Evolutionary conservation across 805 yeast species (phyloP).

Genomic region (Kregervanrija fluxuum): DNA sequence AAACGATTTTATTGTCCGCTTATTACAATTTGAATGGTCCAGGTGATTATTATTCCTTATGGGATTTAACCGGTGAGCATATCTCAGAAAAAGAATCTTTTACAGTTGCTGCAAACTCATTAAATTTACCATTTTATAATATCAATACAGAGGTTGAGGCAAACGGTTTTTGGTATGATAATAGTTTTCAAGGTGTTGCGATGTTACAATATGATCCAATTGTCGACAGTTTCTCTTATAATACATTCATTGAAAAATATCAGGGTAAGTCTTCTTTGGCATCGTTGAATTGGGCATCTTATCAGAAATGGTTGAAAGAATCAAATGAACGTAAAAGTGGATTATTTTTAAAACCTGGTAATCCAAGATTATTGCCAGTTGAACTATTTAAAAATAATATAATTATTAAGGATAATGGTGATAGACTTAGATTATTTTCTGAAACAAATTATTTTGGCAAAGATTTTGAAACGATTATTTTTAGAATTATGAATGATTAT

Average conservation of each 20-base stretch:
- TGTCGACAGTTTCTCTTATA: constrained; percentile 29
- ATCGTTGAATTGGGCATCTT: constrained; percentile 12
- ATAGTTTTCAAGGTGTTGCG: constrained; percentile 39
- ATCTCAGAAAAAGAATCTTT: constrained; percentile 42
- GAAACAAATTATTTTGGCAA: constrained; percentile 15
- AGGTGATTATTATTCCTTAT: constrained; percentile 32
- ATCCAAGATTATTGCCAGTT: constrained; percentile 25
- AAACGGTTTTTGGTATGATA: constrained; percentile 36
- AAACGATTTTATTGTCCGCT: constrained; percentile 38
- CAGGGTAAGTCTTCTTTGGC: constrained; percentile 13
- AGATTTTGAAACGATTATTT: constrained; percentile 19
- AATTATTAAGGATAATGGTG: constrained; percentile 27
- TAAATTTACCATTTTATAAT: constrained; percentile 36
- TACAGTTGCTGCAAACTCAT: constrained; percentile 41
- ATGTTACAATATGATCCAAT: constrained; percentile 49
- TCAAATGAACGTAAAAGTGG: constrained; percentile 22
- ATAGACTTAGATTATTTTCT: constrained; percentile 23
- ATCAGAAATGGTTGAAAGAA: constrained; percentile 14
- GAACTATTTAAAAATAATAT: constrained; percentile 21
- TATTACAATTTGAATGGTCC: constrained; percentile 46
- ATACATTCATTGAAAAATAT: constrained; percentile 18
- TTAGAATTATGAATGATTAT: constrained; percentile 28
- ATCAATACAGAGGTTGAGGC: constrained; percentile 40
- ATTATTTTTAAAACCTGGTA: constrained; percentile 27
- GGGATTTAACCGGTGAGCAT: constrained; percentile 23